These are phyloP conservation scores for Dothideomycetidae sp. DNA, from an alignment of 2,329 filamentous ascomycete genomes.

Conservation along the genomic window DNA sequence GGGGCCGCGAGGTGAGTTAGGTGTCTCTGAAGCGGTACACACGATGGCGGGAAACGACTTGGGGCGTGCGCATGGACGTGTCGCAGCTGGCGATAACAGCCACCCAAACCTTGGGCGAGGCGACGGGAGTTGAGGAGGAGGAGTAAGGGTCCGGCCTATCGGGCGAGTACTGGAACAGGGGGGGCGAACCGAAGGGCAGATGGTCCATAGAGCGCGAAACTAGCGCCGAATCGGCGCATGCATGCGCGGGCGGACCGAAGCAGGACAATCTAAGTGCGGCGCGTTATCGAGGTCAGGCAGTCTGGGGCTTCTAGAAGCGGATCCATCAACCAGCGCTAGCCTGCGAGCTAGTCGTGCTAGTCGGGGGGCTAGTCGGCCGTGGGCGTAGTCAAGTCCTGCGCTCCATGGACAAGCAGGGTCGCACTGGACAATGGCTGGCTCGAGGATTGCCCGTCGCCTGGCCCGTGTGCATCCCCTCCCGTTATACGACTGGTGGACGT, in stretches of 20 bases:
- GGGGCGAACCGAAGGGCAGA: not conserved
- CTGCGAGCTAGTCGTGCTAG: not conserved
- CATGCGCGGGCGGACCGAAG: too few species aligned
- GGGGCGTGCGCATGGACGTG: not conserved
- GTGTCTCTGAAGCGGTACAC: not conserved
- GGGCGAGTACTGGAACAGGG: not conserved
- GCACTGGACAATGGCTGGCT: too few species aligned
- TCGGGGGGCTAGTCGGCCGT: not conserved
- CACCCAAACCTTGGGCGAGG: not conserved
- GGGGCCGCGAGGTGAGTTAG: not conserved
- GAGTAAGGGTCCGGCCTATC: not conserved
- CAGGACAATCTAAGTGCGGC: slow-evolving; percentile 7
- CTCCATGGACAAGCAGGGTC: too few species aligned
- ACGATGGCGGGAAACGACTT: not conserved
- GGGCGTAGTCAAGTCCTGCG: too few species aligned
- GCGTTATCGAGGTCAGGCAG: slow-evolving; percentile 7
- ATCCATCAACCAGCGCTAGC: slow-evolving; percentile 4
- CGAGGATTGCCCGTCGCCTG: too few species aligned
- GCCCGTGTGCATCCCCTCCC: too few species aligned
- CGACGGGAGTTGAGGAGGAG: too few species aligned
- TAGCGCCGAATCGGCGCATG: too few species aligned
- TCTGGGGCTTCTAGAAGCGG: slow-evolving; percentile 9
- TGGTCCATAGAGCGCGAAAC: not conserved
- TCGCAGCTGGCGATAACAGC: not conserved
- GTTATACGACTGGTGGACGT: slow-evolving; percentile 4